Evolutionary conservation across 164 flowering plant species (phyloP), one percentile per base, ranked within the genome.

Genomic region (Magnolia kwangsiensis): DNA sequence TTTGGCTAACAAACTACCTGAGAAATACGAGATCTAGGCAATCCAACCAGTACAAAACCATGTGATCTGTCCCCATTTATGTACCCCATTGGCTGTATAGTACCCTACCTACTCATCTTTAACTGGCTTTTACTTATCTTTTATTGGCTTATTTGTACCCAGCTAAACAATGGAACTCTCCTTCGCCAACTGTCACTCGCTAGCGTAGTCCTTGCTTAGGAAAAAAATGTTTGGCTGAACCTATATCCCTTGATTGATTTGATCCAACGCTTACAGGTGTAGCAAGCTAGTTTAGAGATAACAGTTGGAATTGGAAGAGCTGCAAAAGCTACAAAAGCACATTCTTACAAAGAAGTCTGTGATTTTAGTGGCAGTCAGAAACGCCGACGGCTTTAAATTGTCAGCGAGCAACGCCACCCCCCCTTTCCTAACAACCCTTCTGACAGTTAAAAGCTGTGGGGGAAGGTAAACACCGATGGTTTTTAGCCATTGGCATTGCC

Each of bases 181-280:
- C 45, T 37, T 16, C 7, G 72, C 51, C 72, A 69, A 37, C 29
- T 51, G 19, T 45, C 72, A 69, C 72, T 69, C 72, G 0, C 14
- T 14, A 69, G 8, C 51, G 9, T 69, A 29, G 72, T 59, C 63
- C 63, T 59, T 59, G n/a, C 71, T 45, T 69, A 69, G 72, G 21
- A 65, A 65, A 20, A 65, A n/a, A 11, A 65, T 64, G 67, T 19
- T 27, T 27, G 1, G 21, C 29, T 1, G 7, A 19, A 21, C 67
- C 21, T 8, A 1, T 63, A 13, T 19, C 67, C 19, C 67, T 63
- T 63, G 67, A 19, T 63, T n/a, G 67, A 63, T 63, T 7, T 63
- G 20, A 63, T 63, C 67, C 1, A 1, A 63, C 27, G 20, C 67
- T 63, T 63, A 1, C 29, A 27, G 29, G 29, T 27, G 29, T 27